phyloP scores from a whole-genome alignment of 495 filamentous ascomycete genomes.

The Penicillium bialowiezense region DNA sequence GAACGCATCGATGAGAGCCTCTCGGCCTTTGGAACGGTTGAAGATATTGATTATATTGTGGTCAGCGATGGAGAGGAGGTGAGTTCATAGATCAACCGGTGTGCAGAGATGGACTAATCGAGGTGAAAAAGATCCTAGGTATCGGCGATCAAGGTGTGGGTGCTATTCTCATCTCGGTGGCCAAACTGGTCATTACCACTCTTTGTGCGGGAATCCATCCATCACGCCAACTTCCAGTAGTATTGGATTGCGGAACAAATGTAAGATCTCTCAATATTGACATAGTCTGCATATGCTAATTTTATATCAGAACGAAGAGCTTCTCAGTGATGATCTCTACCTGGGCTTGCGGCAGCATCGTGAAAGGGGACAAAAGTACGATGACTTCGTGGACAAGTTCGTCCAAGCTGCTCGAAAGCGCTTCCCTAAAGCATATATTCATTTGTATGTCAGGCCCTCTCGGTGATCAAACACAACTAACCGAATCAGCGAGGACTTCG shows the following conservation, averaged over 20 bases:
- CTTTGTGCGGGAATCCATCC: conserved; percentile 85
- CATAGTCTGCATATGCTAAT: conserved; percentile 8
- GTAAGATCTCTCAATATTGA: conserved; percentile 23
- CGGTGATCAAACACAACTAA: neutral
- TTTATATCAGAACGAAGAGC: conserved; percentile 57
- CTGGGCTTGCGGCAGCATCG: conserved; percentile 69
- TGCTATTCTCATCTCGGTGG: conserved; percentile 78
- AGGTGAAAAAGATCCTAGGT: conserved; percentile 65
- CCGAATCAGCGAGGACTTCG: conserved; percentile 53
- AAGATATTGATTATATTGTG: conserved; percentile 87
- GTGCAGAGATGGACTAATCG: conserved; percentile 9
- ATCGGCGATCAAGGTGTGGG: conserved; percentile 93
- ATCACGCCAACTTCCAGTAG: conserved; percentile 73
- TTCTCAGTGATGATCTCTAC: conserved; percentile 79
- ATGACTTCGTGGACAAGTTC: conserved; percentile 73
- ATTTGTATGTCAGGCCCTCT: conserved; percentile 54
- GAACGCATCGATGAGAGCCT: conserved; percentile 61
- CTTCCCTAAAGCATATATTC: conserved; percentile 80
- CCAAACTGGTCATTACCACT: conserved; percentile 79
- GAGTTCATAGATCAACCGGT: neutral
- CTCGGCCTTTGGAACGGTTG: conserved; percentile 60
- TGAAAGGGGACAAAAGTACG: conserved; percentile 70
- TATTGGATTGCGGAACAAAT: conserved; percentile 85
- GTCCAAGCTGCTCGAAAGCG: conserved; percentile 61
- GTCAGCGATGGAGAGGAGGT: conserved; percentile 75